These are phyloP conservation scores for Zalerion maritima DNA, from an alignment of 495 filamentous ascomycete species.

Conservation along the genomic window DNA sequence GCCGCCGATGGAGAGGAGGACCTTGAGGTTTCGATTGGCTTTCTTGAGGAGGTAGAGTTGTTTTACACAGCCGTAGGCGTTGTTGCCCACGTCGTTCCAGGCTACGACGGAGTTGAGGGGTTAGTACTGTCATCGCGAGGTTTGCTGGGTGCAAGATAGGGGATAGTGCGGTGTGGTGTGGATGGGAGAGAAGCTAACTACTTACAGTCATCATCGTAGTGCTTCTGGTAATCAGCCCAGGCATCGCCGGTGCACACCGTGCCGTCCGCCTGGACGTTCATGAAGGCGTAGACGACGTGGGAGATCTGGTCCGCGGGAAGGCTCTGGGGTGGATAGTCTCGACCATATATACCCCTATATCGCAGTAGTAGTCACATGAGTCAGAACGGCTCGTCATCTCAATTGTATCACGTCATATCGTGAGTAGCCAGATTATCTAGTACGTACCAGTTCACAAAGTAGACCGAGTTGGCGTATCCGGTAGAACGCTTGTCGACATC, in stretches of 20 bases:
- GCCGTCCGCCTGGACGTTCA: constrained; percentile 66
- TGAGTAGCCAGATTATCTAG: background rate
- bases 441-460: constrained; percentile 32
- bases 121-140: too few relatives aligned
- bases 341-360: constrained; percentile 64
- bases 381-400: too few relatives aligned
- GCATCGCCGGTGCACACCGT: constrained; percentile 54
- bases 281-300: constrained; percentile 82
- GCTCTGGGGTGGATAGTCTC: constrained; percentile 67
- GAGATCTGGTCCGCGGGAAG: constrained; percentile 70
- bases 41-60: constrained; percentile 82
- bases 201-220: constrained; percentile 42
- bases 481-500: constrained; percentile 10
- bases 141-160: background rate
- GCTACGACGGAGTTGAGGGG: constrained; percentile 15
- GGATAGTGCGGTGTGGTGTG: background rate
- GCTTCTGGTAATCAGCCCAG: constrained; percentile 57
- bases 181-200: background rate
- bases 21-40: constrained; percentile 69
- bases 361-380: constrained; percentile 9
- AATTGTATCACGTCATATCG: background rate
- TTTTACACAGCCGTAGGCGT: constrained; percentile 72
- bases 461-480: constrained; percentile 27
- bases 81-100: constrained; percentile 36
- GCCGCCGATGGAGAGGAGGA: constrained; percentile 76